These are phyloP conservation scores for Didymellaceae sp. DNA, from an alignment of 2,329 filamentous ascomycete species.

Conservation along the genomic window DNA sequence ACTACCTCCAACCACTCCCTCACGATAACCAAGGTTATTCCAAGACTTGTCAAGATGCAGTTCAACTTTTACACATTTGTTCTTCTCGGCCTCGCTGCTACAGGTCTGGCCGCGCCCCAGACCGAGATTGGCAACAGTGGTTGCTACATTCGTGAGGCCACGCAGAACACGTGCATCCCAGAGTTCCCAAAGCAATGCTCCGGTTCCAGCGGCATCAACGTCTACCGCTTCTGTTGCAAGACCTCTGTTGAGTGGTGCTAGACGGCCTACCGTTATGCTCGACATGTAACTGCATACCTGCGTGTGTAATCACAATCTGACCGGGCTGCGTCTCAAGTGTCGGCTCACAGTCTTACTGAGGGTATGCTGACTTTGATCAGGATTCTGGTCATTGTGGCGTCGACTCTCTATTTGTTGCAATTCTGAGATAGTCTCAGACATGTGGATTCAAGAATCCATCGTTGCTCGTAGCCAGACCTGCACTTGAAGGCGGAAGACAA, in stretches of 20 bases:
- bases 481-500: no score
- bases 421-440: no score
- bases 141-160: not conserved
- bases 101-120: not conserved
- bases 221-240: not conserved
- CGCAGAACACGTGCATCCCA: not conserved
- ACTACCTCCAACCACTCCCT: not conserved
- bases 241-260: not conserved
- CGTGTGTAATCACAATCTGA: no score
- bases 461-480: no score
- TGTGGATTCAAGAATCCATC: no score
- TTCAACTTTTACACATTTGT: not conserved
- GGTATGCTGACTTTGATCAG: no score
- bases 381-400: no score
- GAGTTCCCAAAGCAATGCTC: not conserved
- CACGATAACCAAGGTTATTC: not conserved
- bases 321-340: no score
- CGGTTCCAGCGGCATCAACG: not conserved
- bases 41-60: not conserved
- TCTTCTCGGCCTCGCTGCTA: not conserved
- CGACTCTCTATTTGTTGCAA: no score
- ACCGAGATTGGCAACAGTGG: not conserved
- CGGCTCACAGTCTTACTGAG: no score
- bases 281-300: not conserved
- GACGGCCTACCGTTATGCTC: not conserved